Evolutionary conservation across 805 yeast genomes (phyloP).

Genomic region (Saccharomyces kudriavzevii): DNA sequence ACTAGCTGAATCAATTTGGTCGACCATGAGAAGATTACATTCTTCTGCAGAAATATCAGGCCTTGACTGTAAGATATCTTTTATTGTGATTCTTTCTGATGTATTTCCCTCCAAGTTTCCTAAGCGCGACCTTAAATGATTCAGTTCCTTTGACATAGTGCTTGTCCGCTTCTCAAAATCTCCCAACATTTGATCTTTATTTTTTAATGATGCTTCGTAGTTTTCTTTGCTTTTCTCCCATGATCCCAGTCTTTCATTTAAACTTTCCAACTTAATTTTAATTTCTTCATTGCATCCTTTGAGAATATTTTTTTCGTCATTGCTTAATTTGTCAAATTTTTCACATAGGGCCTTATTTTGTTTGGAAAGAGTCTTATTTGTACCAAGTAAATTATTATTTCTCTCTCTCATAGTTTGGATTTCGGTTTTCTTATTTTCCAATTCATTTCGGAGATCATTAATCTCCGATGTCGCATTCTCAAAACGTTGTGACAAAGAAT

Average conservation of each 20-base stretch:
- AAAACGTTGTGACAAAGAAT: neutral
- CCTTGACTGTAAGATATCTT: neutral
- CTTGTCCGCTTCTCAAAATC: neutral
- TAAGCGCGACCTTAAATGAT: neutral
- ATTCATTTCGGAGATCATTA: neutral
- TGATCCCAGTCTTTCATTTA: conserved; percentile 4
- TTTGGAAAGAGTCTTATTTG: neutral
- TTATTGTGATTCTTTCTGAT: conserved; percentile 14
- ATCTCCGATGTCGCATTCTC: neutral
- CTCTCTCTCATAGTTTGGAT: neutral
- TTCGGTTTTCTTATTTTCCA: neutral
- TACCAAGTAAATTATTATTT: neutral
- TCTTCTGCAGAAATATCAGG: neutral
- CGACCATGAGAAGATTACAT: conserved; percentile 12
- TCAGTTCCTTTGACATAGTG: neutral
- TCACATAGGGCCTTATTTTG: neutral
- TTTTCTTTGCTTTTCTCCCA: conserved; percentile 7
- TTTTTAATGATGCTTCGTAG: conserved; percentile 1
- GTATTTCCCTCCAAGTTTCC: conserved; percentile 19
- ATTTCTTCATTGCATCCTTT: conserved; percentile 2
- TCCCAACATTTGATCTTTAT: neutral
- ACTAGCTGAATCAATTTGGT: conserved; percentile 24
- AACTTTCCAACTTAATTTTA: neutral
- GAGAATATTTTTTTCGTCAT: neutral
- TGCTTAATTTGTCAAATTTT: neutral